phyloP scores from a whole-genome alignment of 2,329 filamentous ascomycete species.

The Coniochaeta sp. region DNA sequence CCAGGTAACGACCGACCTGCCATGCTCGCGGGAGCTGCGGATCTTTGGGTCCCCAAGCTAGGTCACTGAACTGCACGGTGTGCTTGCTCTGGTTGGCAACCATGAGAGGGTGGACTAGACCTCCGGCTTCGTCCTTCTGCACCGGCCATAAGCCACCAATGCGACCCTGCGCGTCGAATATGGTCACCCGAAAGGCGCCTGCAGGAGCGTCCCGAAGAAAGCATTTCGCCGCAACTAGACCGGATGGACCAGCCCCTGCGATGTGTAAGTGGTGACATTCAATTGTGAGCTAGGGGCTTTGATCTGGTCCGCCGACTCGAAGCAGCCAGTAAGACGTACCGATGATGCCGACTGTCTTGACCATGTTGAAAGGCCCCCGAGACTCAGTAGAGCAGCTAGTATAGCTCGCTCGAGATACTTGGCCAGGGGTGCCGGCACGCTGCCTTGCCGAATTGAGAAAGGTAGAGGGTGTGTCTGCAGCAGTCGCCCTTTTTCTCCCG shows the following conservation, averaged over 20 bases:
- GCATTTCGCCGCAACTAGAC: conserved; percentile 64
- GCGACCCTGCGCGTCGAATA: conserved; percentile 59
- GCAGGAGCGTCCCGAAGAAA: conserved; percentile 52
- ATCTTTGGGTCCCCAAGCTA: conserved; percentile 56
- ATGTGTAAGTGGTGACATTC: background rate
- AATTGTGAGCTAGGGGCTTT: background rate
- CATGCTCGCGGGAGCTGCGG: conserved; percentile 69
- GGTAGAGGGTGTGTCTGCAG: too few species aligned
- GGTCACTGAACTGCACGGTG: conserved; percentile 65
- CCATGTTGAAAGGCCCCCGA: conserved; percentile 17
- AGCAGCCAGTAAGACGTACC: conserved; percentile 28
- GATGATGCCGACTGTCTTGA: conserved; percentile 44
- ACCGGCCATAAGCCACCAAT: conserved; percentile 76
- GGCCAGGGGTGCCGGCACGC: background rate
- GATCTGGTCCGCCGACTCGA: background rate
- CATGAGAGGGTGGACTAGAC: conserved; percentile 59
- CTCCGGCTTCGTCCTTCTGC: conserved; percentile 35
- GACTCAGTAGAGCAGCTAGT: background rate
- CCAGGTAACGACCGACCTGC: conserved; percentile 67
- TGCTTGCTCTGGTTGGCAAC: conserved; percentile 69
- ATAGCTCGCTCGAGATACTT: background rate
- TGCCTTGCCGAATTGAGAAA: background rate
- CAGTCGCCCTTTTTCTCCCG: background rate
- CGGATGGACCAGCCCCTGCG: conserved; percentile 60
- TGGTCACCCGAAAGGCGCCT: conserved; percentile 54